Conservation (phyloP, 1,284 basidiomycete species). For the Pisolithus thermaeus region DNA sequence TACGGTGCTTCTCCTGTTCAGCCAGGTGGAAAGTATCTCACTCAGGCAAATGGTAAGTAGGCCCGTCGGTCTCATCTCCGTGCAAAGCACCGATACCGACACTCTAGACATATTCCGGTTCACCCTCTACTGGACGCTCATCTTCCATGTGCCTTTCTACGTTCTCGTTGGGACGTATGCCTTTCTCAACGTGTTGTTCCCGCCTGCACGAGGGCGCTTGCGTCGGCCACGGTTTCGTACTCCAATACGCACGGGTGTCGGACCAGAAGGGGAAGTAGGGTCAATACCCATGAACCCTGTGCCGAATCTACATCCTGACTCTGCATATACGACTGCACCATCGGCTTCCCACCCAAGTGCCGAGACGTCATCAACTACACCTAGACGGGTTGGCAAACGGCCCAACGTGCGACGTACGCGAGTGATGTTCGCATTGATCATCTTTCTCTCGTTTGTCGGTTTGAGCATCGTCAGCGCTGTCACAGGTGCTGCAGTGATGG, state of each 20-base stretch:
- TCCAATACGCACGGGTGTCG: background rate
- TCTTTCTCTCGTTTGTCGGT: slow-evolving; percentile 54
- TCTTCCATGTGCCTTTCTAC: slow-evolving; percentile 70
- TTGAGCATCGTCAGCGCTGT: slow-evolving; percentile 60
- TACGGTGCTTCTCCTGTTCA: slow-evolving; percentile 36
- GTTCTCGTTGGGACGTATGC: slow-evolving; percentile 64
- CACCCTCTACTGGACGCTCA: slow-evolving; percentile 80
- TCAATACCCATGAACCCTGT: background rate
- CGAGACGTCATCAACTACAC: background rate
- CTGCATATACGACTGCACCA: background rate
- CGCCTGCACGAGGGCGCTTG: slow-evolving; percentile 14
- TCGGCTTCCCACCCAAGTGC: slow-evolving; percentile 15
- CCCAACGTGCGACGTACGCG: slow-evolving; percentile 53
- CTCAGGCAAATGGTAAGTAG: slow-evolving; percentile 34
- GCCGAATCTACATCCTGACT: background rate
- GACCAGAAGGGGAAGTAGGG: background rate
- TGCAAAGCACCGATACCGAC: background rate
- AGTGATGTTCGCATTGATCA: slow-evolving; percentile 57
- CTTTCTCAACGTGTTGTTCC: slow-evolving; percentile 61
- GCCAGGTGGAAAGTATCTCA: slow-evolving; percentile 42
- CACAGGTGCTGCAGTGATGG: slow-evolving; percentile 64
- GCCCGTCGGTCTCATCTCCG: background rate
- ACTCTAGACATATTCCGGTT: slow-evolving; percentile 73
- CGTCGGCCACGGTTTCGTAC: background rate
- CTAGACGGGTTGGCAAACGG: slow-evolving; percentile 4